Conservation (phyloP, 805 yeast genomes). For the Saccharomyces kudriavzevii region DNA sequence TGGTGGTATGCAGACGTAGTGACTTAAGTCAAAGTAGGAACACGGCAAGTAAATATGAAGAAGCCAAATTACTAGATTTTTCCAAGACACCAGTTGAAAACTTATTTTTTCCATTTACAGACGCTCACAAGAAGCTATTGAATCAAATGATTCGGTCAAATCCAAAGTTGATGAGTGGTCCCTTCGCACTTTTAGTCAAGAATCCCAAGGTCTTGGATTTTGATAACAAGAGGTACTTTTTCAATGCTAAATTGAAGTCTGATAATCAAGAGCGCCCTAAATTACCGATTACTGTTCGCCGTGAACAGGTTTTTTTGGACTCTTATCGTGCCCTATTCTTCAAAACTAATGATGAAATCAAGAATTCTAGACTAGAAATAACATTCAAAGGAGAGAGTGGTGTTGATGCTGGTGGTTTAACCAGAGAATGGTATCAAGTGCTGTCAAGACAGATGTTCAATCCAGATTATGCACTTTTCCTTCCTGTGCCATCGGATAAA, state of each 20-base stretch:
- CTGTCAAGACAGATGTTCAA: conserved; percentile 90
- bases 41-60: conserved; percentile 50
- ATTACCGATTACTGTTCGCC: conserved; percentile 60
- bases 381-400: conserved; percentile 92
- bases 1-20: conserved; percentile 93
- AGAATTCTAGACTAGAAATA: conserved; percentile 64
- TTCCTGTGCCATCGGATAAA: conserved; percentile 84
- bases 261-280: conserved; percentile 37
- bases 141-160: conserved; percentile 87
- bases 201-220: conserved; percentile 88
- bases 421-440: conserved; percentile 96
- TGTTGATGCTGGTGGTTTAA: conserved; percentile 96
- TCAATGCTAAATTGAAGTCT: conserved; percentile 62
- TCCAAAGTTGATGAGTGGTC: conserved; percentile 92
- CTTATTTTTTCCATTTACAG: conserved; percentile 78
- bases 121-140: conserved; percentile 75
- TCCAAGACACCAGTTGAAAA: conserved; percentile 68
- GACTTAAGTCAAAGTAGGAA: conserved; percentile 38
- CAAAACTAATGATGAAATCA: conserved; percentile 66
- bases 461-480: conserved; percentile 86
- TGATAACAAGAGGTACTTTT: conserved; percentile 84
- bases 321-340: conserved; percentile 77
- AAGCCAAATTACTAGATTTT: conserved; percentile 53
- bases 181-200: conserved; percentile 79
- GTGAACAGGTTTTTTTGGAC: conserved; percentile 88